Base-by-base conservation (phyloP, 2,329 filamentous ascomycete species). In the Cladophialophora psammophila region DNA sequence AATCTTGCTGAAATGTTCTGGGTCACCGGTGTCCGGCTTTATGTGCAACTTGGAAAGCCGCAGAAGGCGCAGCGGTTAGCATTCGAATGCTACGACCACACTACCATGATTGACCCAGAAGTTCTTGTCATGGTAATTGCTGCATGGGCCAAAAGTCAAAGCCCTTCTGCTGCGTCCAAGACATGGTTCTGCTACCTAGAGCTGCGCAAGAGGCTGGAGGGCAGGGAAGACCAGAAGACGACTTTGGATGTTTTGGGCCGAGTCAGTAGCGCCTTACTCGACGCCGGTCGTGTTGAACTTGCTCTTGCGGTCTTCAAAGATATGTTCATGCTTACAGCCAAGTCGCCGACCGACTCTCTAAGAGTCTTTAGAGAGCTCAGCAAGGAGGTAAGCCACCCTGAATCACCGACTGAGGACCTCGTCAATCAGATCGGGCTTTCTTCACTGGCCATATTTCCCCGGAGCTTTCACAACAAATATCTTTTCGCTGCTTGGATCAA, bases 401-500 rank as follows among this genome's bases (percentile, higher is more conserved):
- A 59, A 10, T 57, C 58, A 12, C 78, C 81, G 50, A 78, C 74
- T 12, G 79, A 81, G 42, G 69, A 78, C 4, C 76, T 82, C 48
- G 75, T 86, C 54, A 83, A 83, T 73, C 79, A 80, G 63, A 74
- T 85, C 10, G 84, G 83, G 0, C 74, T 85, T 5, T 77, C 81
- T 9, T 81, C 81, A 1, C 75, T 90, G 32, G 82, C 82, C 4
- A 75, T 82, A 34, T 75, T 90, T 20, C 88, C 88, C 4, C 76
- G 78, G 12, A 77, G 76, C 38, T 84, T 86, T 63, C 80, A 83
- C 54, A 95, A 96, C 77, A 89, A 90, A 69, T 94, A 93, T 78
- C 92, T 97, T 78, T 91, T 93, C 71, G 91, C 90, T 38, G 94
- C 92, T 73, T 97, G 93, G 94, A 85, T 96, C 74, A 94, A 94